These are phyloP conservation scores for Tylopilus sp. DNA, from an alignment of 1,284 basidiomycete genomes.

Conservation along the genomic window DNA sequence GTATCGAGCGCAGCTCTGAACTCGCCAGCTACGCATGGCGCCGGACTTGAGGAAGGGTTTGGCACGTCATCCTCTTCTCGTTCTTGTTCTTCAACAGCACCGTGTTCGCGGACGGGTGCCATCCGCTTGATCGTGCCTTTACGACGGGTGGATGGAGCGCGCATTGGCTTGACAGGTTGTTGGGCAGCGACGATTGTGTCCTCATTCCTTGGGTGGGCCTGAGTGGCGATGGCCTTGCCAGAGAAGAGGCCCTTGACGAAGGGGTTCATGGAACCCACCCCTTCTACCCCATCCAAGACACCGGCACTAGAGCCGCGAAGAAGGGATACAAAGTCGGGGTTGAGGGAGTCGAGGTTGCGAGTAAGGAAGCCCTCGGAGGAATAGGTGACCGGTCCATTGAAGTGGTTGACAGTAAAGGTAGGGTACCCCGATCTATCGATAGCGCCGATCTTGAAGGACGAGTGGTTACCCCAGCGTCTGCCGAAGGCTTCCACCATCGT, in stretches of 20 bases:
- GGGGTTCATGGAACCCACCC: constrained; percentile 77
- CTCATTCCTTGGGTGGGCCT: constrained; percentile 87
- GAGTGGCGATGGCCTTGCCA: constrained; percentile 82
- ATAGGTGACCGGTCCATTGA: constrained; percentile 88
- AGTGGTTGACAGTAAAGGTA: constrained; percentile 92
- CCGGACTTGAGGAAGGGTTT: constrained; percentile 33
- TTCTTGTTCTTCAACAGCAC: constrained; percentile 47
- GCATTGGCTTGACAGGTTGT: constrained; percentile 90
- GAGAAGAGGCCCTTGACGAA: constrained; percentile 92
- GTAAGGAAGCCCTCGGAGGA: constrained; percentile 87
- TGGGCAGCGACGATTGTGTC: constrained; percentile 93
- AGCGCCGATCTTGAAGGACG: constrained; percentile 79
- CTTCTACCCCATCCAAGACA: constrained; percentile 48
- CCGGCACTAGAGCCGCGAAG: constrained; percentile 58
- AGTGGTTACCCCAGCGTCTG: constrained; percentile 93
- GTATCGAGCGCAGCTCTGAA: constrained; percentile 82
- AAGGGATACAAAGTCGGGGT: constrained; percentile 90
- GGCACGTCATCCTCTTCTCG: constrained; percentile 49
- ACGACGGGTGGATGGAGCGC: constrained; percentile 82
- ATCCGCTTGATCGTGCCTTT: constrained; percentile 69
- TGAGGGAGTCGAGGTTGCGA: constrained; percentile 85
- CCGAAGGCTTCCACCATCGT: constrained; percentile 94
- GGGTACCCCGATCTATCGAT: constrained; percentile 77
- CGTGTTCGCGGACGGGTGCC: constrained; percentile 55
- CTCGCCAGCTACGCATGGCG: constrained; percentile 82